A percentile compares a stretch with the other conserved stretches of the same genome.
These are phyloP conservation scores for Physcomitrellopsis africana DNA, from an alignment of 225 moss, liverwort and hornwort genomes.

Conservation along the genomic window DNA sequence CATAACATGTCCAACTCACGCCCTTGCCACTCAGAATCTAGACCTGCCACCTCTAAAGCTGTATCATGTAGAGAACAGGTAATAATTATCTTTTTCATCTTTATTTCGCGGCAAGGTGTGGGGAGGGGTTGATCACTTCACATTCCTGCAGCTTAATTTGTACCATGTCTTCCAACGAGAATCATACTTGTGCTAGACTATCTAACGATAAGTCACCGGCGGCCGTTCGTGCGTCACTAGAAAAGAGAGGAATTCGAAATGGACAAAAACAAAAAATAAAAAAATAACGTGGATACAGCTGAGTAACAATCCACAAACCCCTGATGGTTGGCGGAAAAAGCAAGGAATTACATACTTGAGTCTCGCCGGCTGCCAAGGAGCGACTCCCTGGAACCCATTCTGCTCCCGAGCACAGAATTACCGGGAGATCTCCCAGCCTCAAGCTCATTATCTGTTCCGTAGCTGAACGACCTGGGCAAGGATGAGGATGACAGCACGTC, in stretches of 20 bases:
- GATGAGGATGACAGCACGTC: slow-evolving; percentile 29
- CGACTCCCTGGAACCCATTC: slow-evolving; percentile 42
- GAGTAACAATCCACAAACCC: background rate
- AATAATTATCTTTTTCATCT: too few species aligned
- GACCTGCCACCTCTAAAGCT: too few species aligned
- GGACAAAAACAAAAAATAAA: background rate
- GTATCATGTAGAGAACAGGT: too few species aligned
- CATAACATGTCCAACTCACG: background rate
- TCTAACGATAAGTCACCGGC: background rate
- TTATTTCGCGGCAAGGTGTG: too few species aligned
- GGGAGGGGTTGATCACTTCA: too few species aligned
- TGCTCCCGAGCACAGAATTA: slow-evolving; percentile 33
- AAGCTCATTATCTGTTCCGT: slow-evolving; percentile 32
- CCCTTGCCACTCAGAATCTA: background rate
- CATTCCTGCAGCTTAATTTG: too few species aligned
- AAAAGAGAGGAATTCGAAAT: background rate
- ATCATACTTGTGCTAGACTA: too few species aligned
- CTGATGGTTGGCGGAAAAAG: background rate
- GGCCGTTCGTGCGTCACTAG: background rate
- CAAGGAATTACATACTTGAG: slow-evolving; percentile 28
- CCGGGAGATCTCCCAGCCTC: slow-evolving; percentile 32
- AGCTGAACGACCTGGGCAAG: slow-evolving; percentile 36
- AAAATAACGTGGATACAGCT: background rate
- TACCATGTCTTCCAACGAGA: too few species aligned
- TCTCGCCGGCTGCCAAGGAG: slow-evolving; percentile 37